Percentiles rank a stretch among this genome's conserved stretches.
phyloP scores from a whole-genome alignment of 768 basidiomycete species.

The Mycena vulgaris region DNA sequence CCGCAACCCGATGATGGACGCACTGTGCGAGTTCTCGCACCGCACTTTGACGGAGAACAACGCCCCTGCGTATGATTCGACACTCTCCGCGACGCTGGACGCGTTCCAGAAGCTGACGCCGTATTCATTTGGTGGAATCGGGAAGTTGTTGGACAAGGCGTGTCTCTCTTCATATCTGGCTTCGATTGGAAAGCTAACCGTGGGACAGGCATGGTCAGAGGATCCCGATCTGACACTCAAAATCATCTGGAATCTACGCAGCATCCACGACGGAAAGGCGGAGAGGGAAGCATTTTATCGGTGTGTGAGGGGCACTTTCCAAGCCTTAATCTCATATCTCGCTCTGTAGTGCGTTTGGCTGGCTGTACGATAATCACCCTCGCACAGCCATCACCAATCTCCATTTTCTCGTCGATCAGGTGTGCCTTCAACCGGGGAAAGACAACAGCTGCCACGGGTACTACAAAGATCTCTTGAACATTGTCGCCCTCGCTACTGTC shows the following conservation, averaged over 20 bases:
- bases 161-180: neutral
- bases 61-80: conserved; percentile 68
- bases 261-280: conserved; percentile 77
- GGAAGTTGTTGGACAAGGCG: conserved; percentile 54
- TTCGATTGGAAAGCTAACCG: neutral
- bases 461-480: conserved; percentile 84
- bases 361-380: conserved; percentile 79
- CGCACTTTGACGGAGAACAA: conserved; percentile 65
- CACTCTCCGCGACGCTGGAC: conserved; percentile 67
- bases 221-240: conserved; percentile 72
- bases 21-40: conserved; percentile 59
- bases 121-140: conserved; percentile 44
- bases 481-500: conserved; percentile 71
- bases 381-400: conserved; percentile 79
- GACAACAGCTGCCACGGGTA: conserved; percentile 65
- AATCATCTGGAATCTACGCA: conserved; percentile 78
- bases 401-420: conserved; percentile 65
- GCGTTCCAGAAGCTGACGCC: conserved; percentile 65
- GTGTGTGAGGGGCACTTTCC: conserved; percentile 44
- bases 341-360: conserved; percentile 66
- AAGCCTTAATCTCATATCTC: neutral
- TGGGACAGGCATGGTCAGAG: conserved; percentile 65
- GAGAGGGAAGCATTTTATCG: conserved; percentile 74
- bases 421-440: conserved; percentile 55
- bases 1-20: conserved; percentile 69